Evolutionary conservation across 192 early-diverging fungal genomes (phyloP).

Genomic region (Dissophora ornata): DNA sequence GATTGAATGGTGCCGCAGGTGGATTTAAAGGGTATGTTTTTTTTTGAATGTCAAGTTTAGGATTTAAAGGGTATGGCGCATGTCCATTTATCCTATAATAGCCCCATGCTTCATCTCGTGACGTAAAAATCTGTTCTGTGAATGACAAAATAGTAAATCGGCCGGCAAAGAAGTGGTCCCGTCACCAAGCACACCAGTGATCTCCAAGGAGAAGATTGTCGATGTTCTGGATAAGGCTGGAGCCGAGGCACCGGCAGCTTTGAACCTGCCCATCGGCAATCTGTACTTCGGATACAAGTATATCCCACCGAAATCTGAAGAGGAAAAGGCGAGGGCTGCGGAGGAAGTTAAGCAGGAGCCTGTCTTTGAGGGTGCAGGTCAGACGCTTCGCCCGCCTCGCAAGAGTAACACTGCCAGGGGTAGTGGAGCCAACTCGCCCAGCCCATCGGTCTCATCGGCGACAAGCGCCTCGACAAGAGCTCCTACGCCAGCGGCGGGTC

Average conservation of each 20-base stretch:
- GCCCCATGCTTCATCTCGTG: too few species aligned
- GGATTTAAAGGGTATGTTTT: slow-evolving; percentile 51
- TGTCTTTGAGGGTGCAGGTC: slow-evolving; percentile 57
- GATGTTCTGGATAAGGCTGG: slow-evolving; percentile 46
- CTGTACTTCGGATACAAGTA: slow-evolving; percentile 92
- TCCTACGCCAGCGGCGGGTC: slow-evolving; percentile 21
- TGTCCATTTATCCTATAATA: too few species aligned
- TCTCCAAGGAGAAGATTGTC: slow-evolving; percentile 22
- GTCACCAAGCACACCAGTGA: neutral
- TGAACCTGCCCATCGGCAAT: slow-evolving; percentile 86
- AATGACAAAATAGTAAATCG: slow-evolving; percentile 14
- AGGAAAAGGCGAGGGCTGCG: slow-evolving; percentile 34
- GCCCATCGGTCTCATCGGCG: slow-evolving; percentile 27
- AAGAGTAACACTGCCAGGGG: slow-evolving; percentile 54
- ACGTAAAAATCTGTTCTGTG: too few species aligned
- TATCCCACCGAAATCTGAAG: slow-evolving; percentile 69
- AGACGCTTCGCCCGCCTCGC: slow-evolving; percentile 65
- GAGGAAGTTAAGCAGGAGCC: slow-evolving; percentile 31
- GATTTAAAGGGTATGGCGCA: too few species aligned
- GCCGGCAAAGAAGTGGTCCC: slow-evolving; percentile 8
- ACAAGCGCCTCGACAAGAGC: slow-evolving; percentile 19
- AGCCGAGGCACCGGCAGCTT: slow-evolving; percentile 68
- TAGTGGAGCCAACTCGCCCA: slow-evolving; percentile 50
- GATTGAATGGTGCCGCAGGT: slow-evolving; percentile 34
- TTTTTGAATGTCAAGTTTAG: too few species aligned